Base-by-base conservation (phyloP, 495 filamentous ascomycete genomes). In the Aspergillus nanangensis region DNA sequence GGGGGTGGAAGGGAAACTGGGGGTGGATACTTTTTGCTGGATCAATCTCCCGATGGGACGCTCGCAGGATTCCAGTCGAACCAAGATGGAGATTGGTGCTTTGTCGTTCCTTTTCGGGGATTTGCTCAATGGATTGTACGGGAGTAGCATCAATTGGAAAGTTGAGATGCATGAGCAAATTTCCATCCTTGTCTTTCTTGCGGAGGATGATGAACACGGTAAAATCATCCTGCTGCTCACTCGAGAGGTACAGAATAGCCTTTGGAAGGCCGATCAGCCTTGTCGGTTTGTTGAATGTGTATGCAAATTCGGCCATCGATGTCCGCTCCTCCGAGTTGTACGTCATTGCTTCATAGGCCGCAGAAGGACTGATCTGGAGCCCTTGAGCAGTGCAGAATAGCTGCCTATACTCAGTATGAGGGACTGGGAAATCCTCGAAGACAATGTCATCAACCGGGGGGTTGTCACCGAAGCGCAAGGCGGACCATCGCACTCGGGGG, bases 211-310 rank as follows among this genome's bases (percentile, higher is more conserved):
- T 55, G 40, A 65, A 70, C 2, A 70, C 62, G 19, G 60, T 57
- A 37, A 74, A 61, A 36, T 75, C 70, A 34, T 75, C 61, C 2
- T 50, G 44, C 11, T 64, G 54, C 0, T 61, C 38, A 36, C 58
- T 65, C n/a, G 63, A 71, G 59, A 75, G 65, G 45, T 63, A 71
- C 1, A 75, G 50, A 8, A 62, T 45, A 2, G 60, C 62, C 41
- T 70, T 67, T 18, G 66, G 52, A 9, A 65, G 37, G n/a, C 66
- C 62, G 17, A 65, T 62, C 10, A 74, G 39, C 4, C 56, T 50
- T 1, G 56, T 45, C 10, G 34, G 38, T 37, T 58, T 46, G 11
- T 45, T 29, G 38, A 69, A 69, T 9, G 55, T 67, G 23, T 63
- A 56, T 11, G 48, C 57, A 53, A 71, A 71, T 9, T 58, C 50